A percentile compares a stretch with the other conserved stretches of the same genome.
Evolutionary conservation across 2,329 filamentous ascomycete genomes (phyloP).

Genomic region (Pseudogymnoascus sp.): DNA sequence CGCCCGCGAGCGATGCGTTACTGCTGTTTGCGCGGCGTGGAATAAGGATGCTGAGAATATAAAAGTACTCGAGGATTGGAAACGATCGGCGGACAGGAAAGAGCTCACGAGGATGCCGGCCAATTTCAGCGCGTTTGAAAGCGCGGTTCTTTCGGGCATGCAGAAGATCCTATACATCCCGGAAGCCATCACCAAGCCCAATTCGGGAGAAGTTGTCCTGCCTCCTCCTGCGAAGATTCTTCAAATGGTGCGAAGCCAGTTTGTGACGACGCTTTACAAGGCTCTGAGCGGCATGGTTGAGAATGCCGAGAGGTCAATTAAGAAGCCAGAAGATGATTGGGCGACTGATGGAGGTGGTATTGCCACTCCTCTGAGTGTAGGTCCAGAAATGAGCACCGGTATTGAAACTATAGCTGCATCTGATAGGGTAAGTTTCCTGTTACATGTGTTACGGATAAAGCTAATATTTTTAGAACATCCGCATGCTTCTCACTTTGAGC

Average conservation of each 20-base stretch:
- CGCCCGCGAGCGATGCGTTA: constrained; percentile 76
- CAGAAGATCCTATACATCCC: constrained; percentile 93
- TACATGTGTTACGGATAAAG: background rate
- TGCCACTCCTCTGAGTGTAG: constrained; percentile 25
- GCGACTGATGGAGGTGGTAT: constrained; percentile 27
- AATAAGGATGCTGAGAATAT: constrained; percentile 88
- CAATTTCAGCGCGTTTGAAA: constrained; percentile 79
- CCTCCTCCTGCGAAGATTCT: constrained; percentile 81
- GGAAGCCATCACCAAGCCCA: constrained; percentile 70
- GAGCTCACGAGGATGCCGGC: constrained; percentile 89
- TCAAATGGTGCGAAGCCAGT: constrained; percentile 84
- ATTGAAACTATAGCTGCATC: constrained; percentile 44
- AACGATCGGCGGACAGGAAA: constrained; percentile 67
- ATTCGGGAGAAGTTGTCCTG: constrained; percentile 67
- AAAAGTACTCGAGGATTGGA: constrained; percentile 91
- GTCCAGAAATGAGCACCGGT: constrained; percentile 34
- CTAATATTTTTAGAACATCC: constrained; percentile 59
- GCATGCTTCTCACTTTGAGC: constrained; percentile 87
- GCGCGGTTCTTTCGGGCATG: constrained; percentile 72
- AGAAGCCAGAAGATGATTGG: constrained; percentile 42
- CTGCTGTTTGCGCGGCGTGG: constrained; percentile 84
- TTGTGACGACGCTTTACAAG: constrained; percentile 90
- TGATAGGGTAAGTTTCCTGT: constrained; percentile 39
- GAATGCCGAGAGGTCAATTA: constrained; percentile 73
- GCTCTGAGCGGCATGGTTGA: constrained; percentile 93